Conservation (phyloP, 1,284 basidiomycete species). For the Sparassis latifolia region DNA sequence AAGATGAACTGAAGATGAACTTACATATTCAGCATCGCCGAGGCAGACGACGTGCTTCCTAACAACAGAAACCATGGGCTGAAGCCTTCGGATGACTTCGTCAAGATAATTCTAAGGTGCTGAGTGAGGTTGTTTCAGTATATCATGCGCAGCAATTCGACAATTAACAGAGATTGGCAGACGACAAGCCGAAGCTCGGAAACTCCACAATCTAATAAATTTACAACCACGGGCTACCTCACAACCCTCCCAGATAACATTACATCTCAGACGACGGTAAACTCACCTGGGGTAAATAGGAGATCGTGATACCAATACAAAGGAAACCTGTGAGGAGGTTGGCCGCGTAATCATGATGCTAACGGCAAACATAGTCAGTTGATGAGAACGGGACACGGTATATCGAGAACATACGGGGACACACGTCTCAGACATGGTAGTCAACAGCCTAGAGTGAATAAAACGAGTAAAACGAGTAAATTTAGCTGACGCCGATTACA, state of each 20-base stretch:
- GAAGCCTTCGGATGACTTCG: slow-evolving; percentile 80
- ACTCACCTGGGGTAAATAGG: slow-evolving; percentile 83
- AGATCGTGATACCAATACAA: slow-evolving; percentile 76
- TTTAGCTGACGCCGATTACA: too few relatives aligned
- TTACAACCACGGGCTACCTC: too few relatives aligned
- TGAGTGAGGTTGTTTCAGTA: slow-evolving; percentile 20
- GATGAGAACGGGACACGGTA: not conserved
- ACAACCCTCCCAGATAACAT: too few relatives aligned
- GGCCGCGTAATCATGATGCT: slow-evolving; percentile 75
- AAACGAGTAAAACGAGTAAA: too few relatives aligned
- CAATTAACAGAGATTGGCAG: too few relatives aligned
- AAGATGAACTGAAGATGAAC: slow-evolving; percentile 15
- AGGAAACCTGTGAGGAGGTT: slow-evolving; percentile 71
- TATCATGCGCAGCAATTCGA: not conserved
- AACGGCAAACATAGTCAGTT: not conserved
- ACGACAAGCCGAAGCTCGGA: too few relatives aligned
- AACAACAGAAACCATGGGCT: slow-evolving; percentile 93
- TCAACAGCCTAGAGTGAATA: too few relatives aligned
- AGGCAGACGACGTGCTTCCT: slow-evolving; percentile 80
- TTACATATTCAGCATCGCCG: slow-evolving; percentile 79
- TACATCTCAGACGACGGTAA: not conserved
- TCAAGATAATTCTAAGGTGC: slow-evolving; percentile 70
- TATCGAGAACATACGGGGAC: not conserved
- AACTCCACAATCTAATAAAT: too few relatives aligned
- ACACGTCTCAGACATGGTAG: not conserved